A percentile compares a stretch with the other conserved stretches of the same genome.
phyloP scores from a whole-genome alignment of 768 basidiomycete species.

The Termitomyces sp. region DNA sequence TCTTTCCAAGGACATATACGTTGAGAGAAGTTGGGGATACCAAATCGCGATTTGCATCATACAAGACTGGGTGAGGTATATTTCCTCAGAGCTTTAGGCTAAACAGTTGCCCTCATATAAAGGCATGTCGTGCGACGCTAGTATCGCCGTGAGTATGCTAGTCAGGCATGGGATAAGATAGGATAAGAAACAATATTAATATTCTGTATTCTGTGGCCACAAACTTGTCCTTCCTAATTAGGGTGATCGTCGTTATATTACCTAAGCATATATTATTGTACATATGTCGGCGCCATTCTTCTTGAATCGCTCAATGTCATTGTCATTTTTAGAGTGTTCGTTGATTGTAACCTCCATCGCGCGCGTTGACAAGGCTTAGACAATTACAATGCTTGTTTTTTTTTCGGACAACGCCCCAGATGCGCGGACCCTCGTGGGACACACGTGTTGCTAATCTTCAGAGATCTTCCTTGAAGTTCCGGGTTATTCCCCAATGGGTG shows the following conservation, averaged over 20 bases:
- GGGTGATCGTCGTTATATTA: background rate
- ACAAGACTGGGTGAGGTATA: background rate
- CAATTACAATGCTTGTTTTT: background rate
- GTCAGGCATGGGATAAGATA: background rate
- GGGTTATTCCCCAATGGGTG: background rate
- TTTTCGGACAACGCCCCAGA: background rate
- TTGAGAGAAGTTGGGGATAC: no score
- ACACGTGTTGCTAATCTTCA: conserved; percentile 2
- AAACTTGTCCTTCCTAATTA: background rate
- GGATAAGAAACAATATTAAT: no score
- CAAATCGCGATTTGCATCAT: background rate
- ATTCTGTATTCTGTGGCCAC: no score
- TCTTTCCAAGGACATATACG: background rate
- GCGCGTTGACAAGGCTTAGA: background rate
- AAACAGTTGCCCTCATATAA: background rate
- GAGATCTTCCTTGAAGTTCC: no score
- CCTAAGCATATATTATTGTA: background rate
- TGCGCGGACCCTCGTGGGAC: background rate
- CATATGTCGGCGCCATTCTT: no score
- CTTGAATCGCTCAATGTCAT: background rate
- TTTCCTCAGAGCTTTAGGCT: background rate
- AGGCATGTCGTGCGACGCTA: background rate
- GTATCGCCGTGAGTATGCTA: background rate
- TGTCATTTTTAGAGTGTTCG: background rate
- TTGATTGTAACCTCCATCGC: background rate